Percentiles rank a stretch among this genome's conserved stretches.
phyloP scores from a whole-genome alignment of 495 filamentous ascomycete species.

The Niebla homalea region DNA sequence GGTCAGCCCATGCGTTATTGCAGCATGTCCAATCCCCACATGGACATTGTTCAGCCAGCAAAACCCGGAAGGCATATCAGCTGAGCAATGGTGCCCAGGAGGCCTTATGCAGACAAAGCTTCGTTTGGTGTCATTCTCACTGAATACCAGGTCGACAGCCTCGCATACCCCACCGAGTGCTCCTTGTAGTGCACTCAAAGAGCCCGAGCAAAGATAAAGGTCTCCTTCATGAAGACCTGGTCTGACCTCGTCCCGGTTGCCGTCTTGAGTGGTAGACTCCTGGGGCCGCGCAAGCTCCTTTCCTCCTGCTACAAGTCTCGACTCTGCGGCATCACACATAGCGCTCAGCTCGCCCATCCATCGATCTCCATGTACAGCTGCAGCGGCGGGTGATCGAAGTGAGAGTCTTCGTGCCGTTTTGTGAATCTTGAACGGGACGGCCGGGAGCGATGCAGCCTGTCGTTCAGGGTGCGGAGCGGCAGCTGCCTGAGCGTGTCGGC shows the following conservation, averaged over 20 bases:
- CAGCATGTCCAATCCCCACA: slow-evolving; percentile 84
- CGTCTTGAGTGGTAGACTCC: slow-evolving; percentile 22
- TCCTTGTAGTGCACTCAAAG: slow-evolving; percentile 75
- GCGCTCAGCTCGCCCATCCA: slow-evolving; percentile 86
- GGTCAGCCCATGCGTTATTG: slow-evolving; percentile 67
- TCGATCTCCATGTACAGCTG: slow-evolving; percentile 66
- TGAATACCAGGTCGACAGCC: slow-evolving; percentile 75
- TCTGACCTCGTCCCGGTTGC: slow-evolving; percentile 26
- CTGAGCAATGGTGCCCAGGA: slow-evolving; percentile 89
- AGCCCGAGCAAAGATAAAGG: slow-evolving; percentile 77
- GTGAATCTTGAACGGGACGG: slow-evolving; percentile 67
- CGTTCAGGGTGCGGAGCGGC: slow-evolving; percentile 49
- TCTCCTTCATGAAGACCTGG: slow-evolving; percentile 64
- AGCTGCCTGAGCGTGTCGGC: slow-evolving; percentile 58
- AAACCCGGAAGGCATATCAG: slow-evolving; percentile 78
- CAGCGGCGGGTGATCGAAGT: slow-evolving; percentile 55
- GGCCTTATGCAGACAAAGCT: slow-evolving; percentile 78
- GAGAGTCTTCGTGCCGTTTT: slow-evolving; percentile 54
- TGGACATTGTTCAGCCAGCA: slow-evolving; percentile 99
- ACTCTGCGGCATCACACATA: slow-evolving; percentile 70
- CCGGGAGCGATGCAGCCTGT: slow-evolving; percentile 34
- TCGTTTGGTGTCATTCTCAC: slow-evolving; percentile 42
- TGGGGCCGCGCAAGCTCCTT: slow-evolving; percentile 60
- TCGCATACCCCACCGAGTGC: slow-evolving; percentile 83
- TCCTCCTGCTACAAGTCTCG: slow-evolving; percentile 54